Percentiles rank a stretch among this genome's conserved stretches.
These are phyloP conservation scores for Laetiporus sulphureus DNA, from an alignment of 1,284 basidiomycete species.

Conservation along the genomic window DNA sequence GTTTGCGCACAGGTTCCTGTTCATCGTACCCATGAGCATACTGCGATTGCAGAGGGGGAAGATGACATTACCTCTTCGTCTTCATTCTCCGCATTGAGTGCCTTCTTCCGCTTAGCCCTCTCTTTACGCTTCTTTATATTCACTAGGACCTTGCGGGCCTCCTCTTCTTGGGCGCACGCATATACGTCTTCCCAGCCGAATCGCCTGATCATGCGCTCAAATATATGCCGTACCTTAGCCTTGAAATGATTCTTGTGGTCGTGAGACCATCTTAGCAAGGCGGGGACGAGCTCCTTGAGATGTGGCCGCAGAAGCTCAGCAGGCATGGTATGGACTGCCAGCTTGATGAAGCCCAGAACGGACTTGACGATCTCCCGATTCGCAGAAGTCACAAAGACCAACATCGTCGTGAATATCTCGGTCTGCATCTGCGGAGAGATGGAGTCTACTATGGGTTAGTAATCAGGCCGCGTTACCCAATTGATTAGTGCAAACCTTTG, in stretches of 20 bases:
- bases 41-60: no score
- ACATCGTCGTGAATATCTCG: constrained; percentile 83
- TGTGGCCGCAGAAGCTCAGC: constrained; percentile 68
- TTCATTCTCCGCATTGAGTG: constrained; percentile 45
- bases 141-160: constrained; percentile 72
- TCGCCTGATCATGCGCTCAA: constrained; percentile 91
- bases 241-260: constrained; percentile 99
- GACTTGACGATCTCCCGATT: constrained; percentile 99
- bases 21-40: background rate
- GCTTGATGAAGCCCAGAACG: constrained; percentile 91
- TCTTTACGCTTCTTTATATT: constrained; percentile 94
- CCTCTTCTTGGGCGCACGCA: constrained; percentile 67
- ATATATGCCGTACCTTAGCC: constrained; percentile 91
- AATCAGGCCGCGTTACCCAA: background rate
- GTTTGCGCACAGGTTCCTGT: constrained; percentile 38
- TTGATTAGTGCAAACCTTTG: constrained; percentile 53
- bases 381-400: constrained; percentile 86
- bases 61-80: constrained; percentile 38
- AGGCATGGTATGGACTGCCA: constrained; percentile 83
- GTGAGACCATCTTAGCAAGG: constrained; percentile 87
- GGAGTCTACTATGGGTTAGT: constrained; percentile 39
- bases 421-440: constrained; percentile 75
- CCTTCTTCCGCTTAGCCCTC: constrained; percentile 70
- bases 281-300: constrained; percentile 75
- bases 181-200: constrained; percentile 88